Evolutionary conservation across 164 flowering plant genomes (phyloP), one percentile per base, ranked within the genome.

Genomic region (Dillenia turbinata): DNA sequence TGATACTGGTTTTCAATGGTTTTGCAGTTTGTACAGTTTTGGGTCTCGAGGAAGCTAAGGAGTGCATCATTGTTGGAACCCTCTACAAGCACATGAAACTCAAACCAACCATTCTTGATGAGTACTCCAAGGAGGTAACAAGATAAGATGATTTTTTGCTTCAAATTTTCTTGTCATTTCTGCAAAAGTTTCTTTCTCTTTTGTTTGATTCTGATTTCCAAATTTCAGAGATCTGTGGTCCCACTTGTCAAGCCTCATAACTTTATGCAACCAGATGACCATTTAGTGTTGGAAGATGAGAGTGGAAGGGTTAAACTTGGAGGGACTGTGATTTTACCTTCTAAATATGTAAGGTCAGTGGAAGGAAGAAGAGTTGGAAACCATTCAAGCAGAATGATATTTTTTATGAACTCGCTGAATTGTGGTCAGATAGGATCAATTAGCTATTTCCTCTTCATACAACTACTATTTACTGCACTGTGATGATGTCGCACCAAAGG

Each of bases 61-160:
- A 88, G 55, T 94, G 99, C 74, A 68, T 94, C 48, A 67, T 92
- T 59, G 89, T 94, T 64, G 99, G 99, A 54, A 94, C 99, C 48
- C 66, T 94, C n/a, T 94, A 83, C 83, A 94, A 94, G 81, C 96
- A 92, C 68, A 94, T 94, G 99, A 91, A 84, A 71, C 94, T 94
- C 56, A 94, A 91, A 73, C 97, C 97, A 66, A 72, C 73, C 14
- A 69, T 95, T 76, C 97, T 95, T 40, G 92, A 86, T 66, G 99
- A 92, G 68, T 89, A 89, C 73, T 85, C 97, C 8, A 95, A 92
- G 73, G 90, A 88, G 96, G 97, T 95, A 77, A 45, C 49, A 0
- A 43, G 6, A 49, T 60, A 51, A 17, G n/a, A 10, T n/a, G 14
- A 10, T 43, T 13, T 60, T 51, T 60, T 26, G 44, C 22, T 67